Evolutionary conservation across 179 eudicot species (phyloP), one percentile per base, ranked within the genome.

Genomic region (Heliamphora pulchella): DNA sequence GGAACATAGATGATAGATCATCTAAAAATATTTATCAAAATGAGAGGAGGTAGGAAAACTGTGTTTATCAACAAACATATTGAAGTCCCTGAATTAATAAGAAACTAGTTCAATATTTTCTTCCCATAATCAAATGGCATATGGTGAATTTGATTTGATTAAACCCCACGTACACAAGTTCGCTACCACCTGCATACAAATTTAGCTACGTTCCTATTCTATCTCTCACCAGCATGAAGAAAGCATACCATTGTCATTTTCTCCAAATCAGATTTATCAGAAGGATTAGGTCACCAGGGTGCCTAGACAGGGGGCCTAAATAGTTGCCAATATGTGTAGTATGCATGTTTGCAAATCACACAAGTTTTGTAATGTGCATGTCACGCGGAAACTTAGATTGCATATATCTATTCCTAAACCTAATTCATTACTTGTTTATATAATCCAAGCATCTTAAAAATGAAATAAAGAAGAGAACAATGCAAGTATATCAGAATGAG

Each of bases 191-290:
- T 9, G 39, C 39, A 31, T 31, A 31, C 39, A 31, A 31, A 31
- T 31, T 31, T 31, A 31, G 39, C 61, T 2, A 17, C 5, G 22
- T 61, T 61, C 65, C 20, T 4, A 61, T 4, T 61, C 22, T 17
- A n/a, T 17, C 22, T 1, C 3, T 4, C 22, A 61, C 22, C 10
- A 15, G 20, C 65, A 17, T n/a, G n/a, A 15, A 15, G 6, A 2
- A 61, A 4, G 17, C 3, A 1, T 0, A 61, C 65, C 4, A 15
- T 61, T 61, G 65, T 5, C 65, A 15, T 61, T n/a, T 61, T 61
- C 65, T 61, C 65, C 65, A 61, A n/a, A 61, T 61, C 65, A 61
- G 61, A 61, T 61, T 61, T 61, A n/a, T 15, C 65, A 17, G n/a
- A 15, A 61, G 20, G 65, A 11, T 17, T n/a, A 61, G 20, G 22